Evolutionary conservation across 352 stramenopile species (phyloP).

Genomic region (Phytopythium helicoides): DNA sequence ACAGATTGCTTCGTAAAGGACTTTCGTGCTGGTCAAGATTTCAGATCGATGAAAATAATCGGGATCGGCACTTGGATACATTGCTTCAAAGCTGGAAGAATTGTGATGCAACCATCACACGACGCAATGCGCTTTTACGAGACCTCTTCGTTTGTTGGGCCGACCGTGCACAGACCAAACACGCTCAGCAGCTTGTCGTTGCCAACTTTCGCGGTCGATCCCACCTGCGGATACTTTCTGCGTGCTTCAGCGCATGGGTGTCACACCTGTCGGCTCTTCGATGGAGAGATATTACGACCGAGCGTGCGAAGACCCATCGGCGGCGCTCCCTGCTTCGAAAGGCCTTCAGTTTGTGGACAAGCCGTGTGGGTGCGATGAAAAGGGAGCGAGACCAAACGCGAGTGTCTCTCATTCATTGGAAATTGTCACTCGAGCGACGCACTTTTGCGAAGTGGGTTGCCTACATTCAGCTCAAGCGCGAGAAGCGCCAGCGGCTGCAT

Average conservation of each 20-base stretch:
- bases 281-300: constrained; percentile 40
- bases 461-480: constrained; percentile 25
- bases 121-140: not conserved
- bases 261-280: constrained; percentile 26
- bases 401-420: constrained; percentile 54
- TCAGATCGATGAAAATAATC: constrained; percentile 10
- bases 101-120: constrained; percentile 2
- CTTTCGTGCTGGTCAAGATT: constrained; percentile 12
- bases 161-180: constrained; percentile 19
- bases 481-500: constrained; percentile 43
- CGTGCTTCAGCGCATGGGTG: constrained; percentile 26
- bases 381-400: constrained; percentile 22
- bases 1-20: not conserved
- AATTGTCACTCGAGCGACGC: constrained; percentile 29
- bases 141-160: constrained; percentile 15
- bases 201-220: constrained; percentile 27
- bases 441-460: constrained; percentile 30
- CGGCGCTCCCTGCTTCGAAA: constrained; percentile 19
- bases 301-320: constrained; percentile 33
- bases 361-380: constrained; percentile 11
- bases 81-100: constrained; percentile 7
- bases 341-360: constrained; percentile 30
- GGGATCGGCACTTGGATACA: constrained; percentile 1
- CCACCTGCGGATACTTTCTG: constrained; percentile 19
- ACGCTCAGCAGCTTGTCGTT: constrained; percentile 23